Base-by-base conservation (phyloP, 2,329 filamentous ascomycete species). In the Hymenotorrendiella dingleyae region DNA sequence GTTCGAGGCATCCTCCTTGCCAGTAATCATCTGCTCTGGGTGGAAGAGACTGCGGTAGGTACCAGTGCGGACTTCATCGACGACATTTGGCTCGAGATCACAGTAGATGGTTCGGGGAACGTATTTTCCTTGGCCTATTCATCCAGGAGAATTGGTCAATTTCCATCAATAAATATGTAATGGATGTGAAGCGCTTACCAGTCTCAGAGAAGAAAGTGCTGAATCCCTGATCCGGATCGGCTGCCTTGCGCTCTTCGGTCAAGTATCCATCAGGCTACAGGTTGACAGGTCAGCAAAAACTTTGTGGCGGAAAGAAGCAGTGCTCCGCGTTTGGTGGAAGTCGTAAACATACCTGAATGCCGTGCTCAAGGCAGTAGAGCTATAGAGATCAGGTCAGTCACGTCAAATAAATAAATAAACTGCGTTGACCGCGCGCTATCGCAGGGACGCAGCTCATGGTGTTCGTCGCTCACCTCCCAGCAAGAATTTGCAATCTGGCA, bases 171-270 rank as follows among this genome's bases (percentile, higher is more conserved):
- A 14, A 19, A 4, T 3, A 17, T 30, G 27, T n/a, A 11, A 27
- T 12, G 1, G 8, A 10, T 28, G 9, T 16, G n/a, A n/a, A 9
- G 14, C 42, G 56, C 73, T 58, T 86, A 97, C 93, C 91, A 64
- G 93, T 97, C 80, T 98, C 93, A 59, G 91, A 96, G 80, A 98
- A 98, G 81, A 98, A 98, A 63, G 93, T 98, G 78, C 90, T 96
- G 82, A 98, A 98, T 57, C 93, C 93, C 65, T 96, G 86, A 68
- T 97, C 93, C 54, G 89, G 86, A 54, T 94, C 86, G 65, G 82
- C 82, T 60, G 80, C 81, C 79, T 97, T 96, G 72, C 90, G 89
- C 79, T 97, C 91, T 67, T 96, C 91, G 56, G 90, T 97, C 69
- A 98, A 82, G 76, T 86, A 97, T 68, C 93, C 93, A 81, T 98